These are phyloP conservation scores for Globisporangium spiculum DNA, from an alignment of 352 stramenopile species.

Conservation along the genomic window DNA sequence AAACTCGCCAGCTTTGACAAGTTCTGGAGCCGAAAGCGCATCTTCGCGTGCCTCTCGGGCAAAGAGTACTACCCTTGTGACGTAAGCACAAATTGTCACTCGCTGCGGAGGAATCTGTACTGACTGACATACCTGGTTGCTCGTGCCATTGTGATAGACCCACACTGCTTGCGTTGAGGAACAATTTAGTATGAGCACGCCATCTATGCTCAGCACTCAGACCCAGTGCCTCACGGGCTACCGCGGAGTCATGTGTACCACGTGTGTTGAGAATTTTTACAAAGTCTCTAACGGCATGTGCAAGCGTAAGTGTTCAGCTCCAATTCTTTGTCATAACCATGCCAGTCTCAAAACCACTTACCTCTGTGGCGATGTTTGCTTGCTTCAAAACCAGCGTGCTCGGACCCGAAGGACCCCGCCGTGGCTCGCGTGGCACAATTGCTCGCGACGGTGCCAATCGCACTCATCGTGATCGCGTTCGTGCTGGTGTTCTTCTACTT, in stretches of 20 bases:
- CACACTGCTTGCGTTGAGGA: constrained; percentile 28
- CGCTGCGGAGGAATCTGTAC: too few species aligned
- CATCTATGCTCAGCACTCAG: constrained; percentile 15
- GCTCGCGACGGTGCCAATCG: constrained; percentile 43
- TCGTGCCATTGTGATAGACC: constrained; percentile 17
- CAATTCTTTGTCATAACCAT: neutral
- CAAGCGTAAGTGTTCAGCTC: constrained; percentile 33
- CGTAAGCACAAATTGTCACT: constrained; percentile 27
- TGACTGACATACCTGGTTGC: neutral
- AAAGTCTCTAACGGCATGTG: constrained; percentile 58
- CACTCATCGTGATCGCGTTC: constrained; percentile 28
- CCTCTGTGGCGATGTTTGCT: neutral
- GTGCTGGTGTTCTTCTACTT: constrained; percentile 46
- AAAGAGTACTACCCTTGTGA: constrained; percentile 64
- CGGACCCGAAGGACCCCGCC: constrained; percentile 31
- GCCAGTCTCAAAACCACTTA: neutral
- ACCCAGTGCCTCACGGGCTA: constrained; percentile 54
- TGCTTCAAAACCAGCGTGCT: constrained; percentile 25
- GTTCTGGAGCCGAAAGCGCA: constrained; percentile 51
- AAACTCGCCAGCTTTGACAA: constrained; percentile 32
- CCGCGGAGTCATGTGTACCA: constrained; percentile 44
- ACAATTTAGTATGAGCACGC: neutral
- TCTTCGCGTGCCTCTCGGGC: constrained; percentile 58
- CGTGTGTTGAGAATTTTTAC: constrained; percentile 44
- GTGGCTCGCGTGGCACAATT: constrained; percentile 35